These are phyloP conservation scores for Penicillium janthinellum DNA, from an alignment of 2,329 filamentous ascomycete genomes.

Conservation along the genomic window DNA sequence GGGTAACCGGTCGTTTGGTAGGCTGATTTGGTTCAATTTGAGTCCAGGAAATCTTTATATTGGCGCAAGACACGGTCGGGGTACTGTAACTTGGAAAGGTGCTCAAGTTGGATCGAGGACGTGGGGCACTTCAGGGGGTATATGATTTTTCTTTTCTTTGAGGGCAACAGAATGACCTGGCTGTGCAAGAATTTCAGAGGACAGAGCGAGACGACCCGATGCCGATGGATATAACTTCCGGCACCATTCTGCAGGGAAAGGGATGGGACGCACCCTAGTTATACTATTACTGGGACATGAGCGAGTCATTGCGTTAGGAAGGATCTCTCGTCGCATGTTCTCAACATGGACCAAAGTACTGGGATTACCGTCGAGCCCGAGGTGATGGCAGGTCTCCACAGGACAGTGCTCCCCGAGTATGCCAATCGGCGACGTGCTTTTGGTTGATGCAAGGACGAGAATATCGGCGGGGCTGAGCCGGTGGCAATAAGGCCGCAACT, in stretches of 20 bases:
- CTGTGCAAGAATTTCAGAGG: neutral
- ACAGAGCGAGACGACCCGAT: neutral
- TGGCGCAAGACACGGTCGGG: neutral
- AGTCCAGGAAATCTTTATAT: neutral
- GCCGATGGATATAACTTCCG: constrained; percentile 18
- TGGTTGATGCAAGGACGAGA: constrained; percentile 27
- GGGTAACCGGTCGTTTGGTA: neutral
- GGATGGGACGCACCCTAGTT: constrained; percentile 4
- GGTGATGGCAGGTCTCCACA: constrained; percentile 12
- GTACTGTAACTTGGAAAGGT: neutral
- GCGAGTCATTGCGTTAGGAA: neutral
- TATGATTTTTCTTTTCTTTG: neutral
- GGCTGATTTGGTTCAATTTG: neutral
- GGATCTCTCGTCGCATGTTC: neutral
- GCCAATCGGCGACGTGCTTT: constrained; percentile 8
- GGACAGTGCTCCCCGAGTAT: constrained; percentile 10
- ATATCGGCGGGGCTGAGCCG: constrained; percentile 19
- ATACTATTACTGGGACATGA: neutral
- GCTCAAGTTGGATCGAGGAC: neutral
- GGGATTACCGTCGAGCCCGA: neutral
- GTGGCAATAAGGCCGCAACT: constrained; percentile 23
- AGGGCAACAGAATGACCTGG: neutral
- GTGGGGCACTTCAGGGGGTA: constrained; percentile 1
- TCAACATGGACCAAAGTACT: constrained; percentile 1
- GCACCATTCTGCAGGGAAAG: neutral